Evolutionary conservation across 257 asterid genomes (phyloP).

Genomic region (Misopates orontium): DNA sequence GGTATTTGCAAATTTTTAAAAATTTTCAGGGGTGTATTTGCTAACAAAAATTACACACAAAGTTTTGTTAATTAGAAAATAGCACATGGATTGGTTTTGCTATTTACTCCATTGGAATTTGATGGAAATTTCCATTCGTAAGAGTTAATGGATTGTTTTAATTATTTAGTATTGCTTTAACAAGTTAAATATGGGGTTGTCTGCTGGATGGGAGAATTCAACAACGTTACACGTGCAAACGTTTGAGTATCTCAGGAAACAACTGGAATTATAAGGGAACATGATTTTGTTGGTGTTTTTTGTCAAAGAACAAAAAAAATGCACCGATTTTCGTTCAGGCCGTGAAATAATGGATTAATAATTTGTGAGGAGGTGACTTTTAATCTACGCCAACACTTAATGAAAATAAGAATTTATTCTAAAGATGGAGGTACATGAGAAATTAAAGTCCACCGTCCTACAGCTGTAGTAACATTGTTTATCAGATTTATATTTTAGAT

Average conservation of each 20-base stretch:
- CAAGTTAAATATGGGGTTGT: background rate
- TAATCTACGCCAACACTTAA: background rate
- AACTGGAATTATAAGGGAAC: slow-evolving; percentile 10
- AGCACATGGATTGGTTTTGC: no score
- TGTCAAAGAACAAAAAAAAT: no score
- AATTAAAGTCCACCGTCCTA: slow-evolving; percentile 38
- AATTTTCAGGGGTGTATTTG: no score
- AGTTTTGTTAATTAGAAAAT: no score
- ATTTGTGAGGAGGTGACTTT: background rate
- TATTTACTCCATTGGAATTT: no score
- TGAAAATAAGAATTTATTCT: background rate
- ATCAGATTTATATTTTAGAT: slow-evolving; percentile 7
- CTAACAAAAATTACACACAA: no score
- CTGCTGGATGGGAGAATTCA: slow-evolving; percentile 8
- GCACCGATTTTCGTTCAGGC: background rate
- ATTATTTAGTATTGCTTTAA: no score
- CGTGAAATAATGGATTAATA: background rate
- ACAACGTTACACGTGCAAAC: slow-evolving; percentile 28
- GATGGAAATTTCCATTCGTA: no score
- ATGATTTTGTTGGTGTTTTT: background rate
- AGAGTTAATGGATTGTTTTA: no score
- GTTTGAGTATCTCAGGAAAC: background rate
- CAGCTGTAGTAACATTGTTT: slow-evolving; percentile 26
- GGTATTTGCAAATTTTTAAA: no score
- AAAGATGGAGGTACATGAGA: background rate